These are phyloP conservation scores for Botrytis deweyae DNA, from an alignment of 2,329 filamentous ascomycete species.

Conservation along the genomic window DNA sequence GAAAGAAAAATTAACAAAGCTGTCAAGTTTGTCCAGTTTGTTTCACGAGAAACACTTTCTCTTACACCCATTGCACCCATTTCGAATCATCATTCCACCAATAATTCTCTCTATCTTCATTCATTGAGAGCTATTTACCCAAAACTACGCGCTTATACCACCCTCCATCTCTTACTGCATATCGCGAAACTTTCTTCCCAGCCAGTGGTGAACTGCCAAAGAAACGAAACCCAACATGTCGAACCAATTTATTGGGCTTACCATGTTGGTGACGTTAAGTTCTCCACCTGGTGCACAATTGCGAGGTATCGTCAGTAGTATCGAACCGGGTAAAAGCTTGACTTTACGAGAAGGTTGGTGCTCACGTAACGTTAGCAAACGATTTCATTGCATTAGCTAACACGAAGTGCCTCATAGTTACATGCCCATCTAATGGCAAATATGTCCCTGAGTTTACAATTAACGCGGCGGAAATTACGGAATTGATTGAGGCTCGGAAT, in stretches of 20 bases:
- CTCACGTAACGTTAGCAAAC: constrained; percentile 7
- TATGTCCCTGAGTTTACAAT: constrained; percentile 39
- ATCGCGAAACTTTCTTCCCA: constrained; percentile 4
- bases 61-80: background rate
- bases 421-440: constrained; percentile 37
- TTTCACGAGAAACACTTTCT: background rate
- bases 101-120: constrained; percentile 1
- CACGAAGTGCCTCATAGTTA: constrained; percentile 29
- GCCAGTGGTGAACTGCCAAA: constrained; percentile 24
- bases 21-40: constrained; percentile 8
- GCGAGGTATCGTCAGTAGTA: constrained; percentile 38
- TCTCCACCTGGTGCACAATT: constrained; percentile 39
- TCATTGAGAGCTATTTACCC: background rate
- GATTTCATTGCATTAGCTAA: constrained; percentile 13
- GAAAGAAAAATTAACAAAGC: constrained; percentile 9
- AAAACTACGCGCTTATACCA: constrained; percentile 6
- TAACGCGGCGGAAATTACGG: constrained; percentile 38
- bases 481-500: constrained; percentile 37
- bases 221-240: constrained; percentile 33
- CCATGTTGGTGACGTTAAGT: constrained; percentile 41
- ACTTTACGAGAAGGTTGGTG: constrained; percentile 39
- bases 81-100: background rate
- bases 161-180: constrained; percentile 16
- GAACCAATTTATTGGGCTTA: constrained; percentile 40
- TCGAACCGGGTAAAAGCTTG: constrained; percentile 40